Evolutionary conservation across 2,329 filamentous ascomycete species (phyloP).

Genomic region (Emydomyces testavorans): DNA sequence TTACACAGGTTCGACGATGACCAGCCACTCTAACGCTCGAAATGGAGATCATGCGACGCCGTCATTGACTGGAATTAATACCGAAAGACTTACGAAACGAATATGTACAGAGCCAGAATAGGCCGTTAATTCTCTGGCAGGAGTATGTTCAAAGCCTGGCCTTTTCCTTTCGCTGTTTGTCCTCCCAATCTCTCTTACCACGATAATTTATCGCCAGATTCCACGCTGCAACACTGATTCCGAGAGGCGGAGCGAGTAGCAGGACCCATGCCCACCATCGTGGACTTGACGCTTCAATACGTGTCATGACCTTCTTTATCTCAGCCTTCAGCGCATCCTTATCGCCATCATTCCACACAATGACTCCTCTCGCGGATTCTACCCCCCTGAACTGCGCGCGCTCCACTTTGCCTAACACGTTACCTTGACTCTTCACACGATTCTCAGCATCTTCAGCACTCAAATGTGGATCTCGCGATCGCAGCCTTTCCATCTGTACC

Average conservation of each 20-base stretch:
- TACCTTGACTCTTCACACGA: constrained; percentile 72
- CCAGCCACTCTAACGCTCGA: not conserved
- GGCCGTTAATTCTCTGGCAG: not conserved
- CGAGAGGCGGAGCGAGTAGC: constrained; percentile 61
- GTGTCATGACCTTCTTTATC: constrained; percentile 53
- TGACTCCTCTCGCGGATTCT: constrained; percentile 53
- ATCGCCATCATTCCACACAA: constrained; percentile 82
- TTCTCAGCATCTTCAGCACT: constrained; percentile 78
- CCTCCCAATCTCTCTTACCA: constrained; percentile 60
- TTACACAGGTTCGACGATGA: not conserved
- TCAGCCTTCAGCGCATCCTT: constrained; percentile 57
- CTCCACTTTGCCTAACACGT: constrained; percentile 71
- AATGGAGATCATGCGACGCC: not conserved
- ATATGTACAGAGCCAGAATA: constrained; percentile 8
- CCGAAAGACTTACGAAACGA: not conserved
- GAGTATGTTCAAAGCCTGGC: constrained; percentile 42
- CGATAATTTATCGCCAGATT: constrained; percentile 60
- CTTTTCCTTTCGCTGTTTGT: constrained; percentile 47
- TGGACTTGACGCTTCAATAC: constrained; percentile 54
- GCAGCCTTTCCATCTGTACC: constrained; percentile 70
- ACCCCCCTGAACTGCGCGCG: constrained; percentile 52
- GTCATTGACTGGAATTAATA: not conserved
- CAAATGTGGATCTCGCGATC: constrained; percentile 64
- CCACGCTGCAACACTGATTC: constrained; percentile 56
- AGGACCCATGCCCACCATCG: constrained; percentile 72